phyloP scores from a whole-genome alignment of 495 filamentous ascomycete species.

The Parmelia sp. region DNA sequence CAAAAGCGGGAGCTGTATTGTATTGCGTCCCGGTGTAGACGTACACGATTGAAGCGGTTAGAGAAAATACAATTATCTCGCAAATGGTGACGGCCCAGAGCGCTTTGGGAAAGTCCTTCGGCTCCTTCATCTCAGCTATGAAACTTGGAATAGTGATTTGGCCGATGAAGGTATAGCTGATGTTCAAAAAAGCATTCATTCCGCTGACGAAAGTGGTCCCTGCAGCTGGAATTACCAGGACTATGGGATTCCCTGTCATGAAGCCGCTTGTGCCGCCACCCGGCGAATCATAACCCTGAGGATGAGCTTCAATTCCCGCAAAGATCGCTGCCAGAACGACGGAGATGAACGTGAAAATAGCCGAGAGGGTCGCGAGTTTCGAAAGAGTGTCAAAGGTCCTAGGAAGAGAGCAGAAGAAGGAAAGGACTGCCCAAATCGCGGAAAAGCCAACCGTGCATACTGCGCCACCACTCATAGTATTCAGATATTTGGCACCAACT shows the following conservation, averaged over 20 bases:
- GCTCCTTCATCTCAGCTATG: slow-evolving; percentile 87
- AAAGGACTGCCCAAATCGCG: slow-evolving; percentile 61
- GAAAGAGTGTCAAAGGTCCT: slow-evolving; percentile 75
- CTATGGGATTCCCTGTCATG: slow-evolving; percentile 48
- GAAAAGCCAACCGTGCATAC: slow-evolving; percentile 70
- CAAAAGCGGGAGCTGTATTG: slow-evolving; percentile 74
- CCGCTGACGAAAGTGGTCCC: slow-evolving; percentile 74
- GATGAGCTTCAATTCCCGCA: slow-evolving; percentile 63
- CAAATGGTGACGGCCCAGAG: slow-evolving; percentile 80
- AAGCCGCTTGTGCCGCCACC: slow-evolving; percentile 29
- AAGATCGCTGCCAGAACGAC: slow-evolving; percentile 76
- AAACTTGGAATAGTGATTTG: slow-evolving; percentile 88
- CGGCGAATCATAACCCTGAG: slow-evolving; percentile 50
- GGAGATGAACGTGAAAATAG: slow-evolving; percentile 79
- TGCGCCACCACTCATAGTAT: slow-evolving; percentile 65
- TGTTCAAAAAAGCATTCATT: slow-evolving; percentile 81
- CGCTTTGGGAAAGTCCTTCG: slow-evolving; percentile 81
- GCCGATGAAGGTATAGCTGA: slow-evolving; percentile 87
- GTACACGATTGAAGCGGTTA: slow-evolving; percentile 71
- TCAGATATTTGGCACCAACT: slow-evolving; percentile 73
- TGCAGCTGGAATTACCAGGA: slow-evolving; percentile 56
- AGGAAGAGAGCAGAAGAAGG: slow-evolving; percentile 69
- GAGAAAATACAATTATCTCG: slow-evolving; percentile 73
- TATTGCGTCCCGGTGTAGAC: slow-evolving; percentile 80
- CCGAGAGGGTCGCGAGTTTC: slow-evolving; percentile 65